These are phyloP conservation scores for Yamadazyma olivae DNA, from an alignment of 805 yeast genomes.

Conservation along the genomic window DNA sequence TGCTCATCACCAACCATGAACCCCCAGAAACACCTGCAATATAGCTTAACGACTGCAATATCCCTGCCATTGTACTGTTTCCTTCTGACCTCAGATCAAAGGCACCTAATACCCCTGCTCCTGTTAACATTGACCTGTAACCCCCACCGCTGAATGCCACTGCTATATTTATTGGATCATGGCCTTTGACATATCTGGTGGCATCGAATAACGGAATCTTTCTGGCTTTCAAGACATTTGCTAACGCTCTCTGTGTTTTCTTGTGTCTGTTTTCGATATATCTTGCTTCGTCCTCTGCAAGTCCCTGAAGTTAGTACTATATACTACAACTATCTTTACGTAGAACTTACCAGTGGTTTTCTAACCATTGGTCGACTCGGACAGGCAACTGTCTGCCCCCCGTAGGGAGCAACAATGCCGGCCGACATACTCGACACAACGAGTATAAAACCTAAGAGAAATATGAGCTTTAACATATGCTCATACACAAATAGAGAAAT, in stretches of 20 bases:
- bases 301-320: slow-evolving; percentile 5
- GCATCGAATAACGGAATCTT: slow-evolving; percentile 27
- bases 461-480: no score
- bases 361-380: slow-evolving; percentile 1
- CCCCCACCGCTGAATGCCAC: slow-evolving; percentile 52
- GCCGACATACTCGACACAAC: no score
- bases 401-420: no score
- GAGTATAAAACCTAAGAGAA: no score
- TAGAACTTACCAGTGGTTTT: slow-evolving; percentile 3
- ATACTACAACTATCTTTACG: not conserved
- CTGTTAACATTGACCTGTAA: slow-evolving; percentile 57
- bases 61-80: slow-evolving; percentile 1
- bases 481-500: no score
- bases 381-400: not conserved
- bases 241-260: slow-evolving; percentile 24
- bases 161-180: slow-evolving; percentile 23
- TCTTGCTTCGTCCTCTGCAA: slow-evolving; percentile 9
- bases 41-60: slow-evolving; percentile 36
- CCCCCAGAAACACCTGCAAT: slow-evolving; percentile 72
- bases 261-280: slow-evolving; percentile 26
- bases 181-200: slow-evolving; percentile 13
- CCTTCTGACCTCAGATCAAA: slow-evolving; percentile 43
- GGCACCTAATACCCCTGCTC: slow-evolving; percentile 55
- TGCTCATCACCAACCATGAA: slow-evolving; percentile 60
- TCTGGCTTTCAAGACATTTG: slow-evolving; percentile 12